Evolutionary conservation across 768 basidiomycete species (phyloP).

Genomic region (Hydnum rufescens): DNA sequence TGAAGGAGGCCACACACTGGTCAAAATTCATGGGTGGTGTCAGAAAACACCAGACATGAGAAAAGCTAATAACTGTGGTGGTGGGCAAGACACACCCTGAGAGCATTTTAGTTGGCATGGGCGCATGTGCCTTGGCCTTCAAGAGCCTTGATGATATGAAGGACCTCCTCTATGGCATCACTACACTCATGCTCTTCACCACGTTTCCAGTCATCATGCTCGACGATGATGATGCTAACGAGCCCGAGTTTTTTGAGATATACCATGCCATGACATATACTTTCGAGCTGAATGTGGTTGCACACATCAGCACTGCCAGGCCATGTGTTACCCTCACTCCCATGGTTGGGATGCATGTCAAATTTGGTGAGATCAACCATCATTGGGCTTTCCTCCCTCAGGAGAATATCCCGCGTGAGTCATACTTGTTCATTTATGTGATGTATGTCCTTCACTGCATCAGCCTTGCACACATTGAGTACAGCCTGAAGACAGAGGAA

Average conservation of each 20-base stretch:
- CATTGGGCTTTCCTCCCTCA: not conserved
- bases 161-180: constrained; percentile 55
- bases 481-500: not conserved
- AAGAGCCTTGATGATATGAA: constrained; percentile 63
- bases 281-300: constrained; percentile 78
- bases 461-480: not conserved
- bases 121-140: constrained; percentile 74
- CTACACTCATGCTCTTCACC: constrained; percentile 53
- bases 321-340: no score
- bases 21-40: no score
- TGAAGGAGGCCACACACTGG: no score
- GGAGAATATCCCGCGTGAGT: not conserved
- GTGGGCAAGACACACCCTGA: no score
- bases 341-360: no score
- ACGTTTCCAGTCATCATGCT: constrained; percentile 54
- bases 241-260: constrained; percentile 92
- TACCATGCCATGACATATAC: constrained; percentile 81
- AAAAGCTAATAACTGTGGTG: no score
- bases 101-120: constrained; percentile 70
- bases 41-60: no score
- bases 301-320: no score
- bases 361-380: no score
- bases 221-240: constrained; percentile 87
- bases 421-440: not conserved
- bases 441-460: not conserved